These are phyloP conservation scores for Coemansia sp. DNA, from an alignment of 192 early-diverging fungal genomes.

Conservation along the genomic window DNA sequence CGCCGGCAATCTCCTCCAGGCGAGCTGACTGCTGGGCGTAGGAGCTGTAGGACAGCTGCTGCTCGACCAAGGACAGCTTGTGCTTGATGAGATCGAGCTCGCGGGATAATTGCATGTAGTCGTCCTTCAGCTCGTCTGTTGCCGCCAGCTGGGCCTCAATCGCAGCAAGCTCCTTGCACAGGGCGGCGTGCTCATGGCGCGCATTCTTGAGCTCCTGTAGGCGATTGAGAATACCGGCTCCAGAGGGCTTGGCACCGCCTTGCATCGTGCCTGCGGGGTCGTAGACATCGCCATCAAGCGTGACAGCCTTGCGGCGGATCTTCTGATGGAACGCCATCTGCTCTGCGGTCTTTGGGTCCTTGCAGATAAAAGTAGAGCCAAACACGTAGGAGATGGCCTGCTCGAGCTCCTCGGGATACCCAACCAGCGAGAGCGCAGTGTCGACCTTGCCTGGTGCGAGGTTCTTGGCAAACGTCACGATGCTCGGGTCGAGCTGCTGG, in stretches of 20 bases:
- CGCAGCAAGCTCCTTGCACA: slow-evolving; percentile 57
- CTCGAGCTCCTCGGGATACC: slow-evolving; percentile 78
- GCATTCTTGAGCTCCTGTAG: slow-evolving; percentile 76
- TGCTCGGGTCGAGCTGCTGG: slow-evolving; percentile 40
- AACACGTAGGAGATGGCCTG: slow-evolving; percentile 93
- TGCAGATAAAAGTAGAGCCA: slow-evolving; percentile 89
- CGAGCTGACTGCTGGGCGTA: slow-evolving; percentile 67
- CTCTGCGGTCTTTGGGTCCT: slow-evolving; percentile 84
- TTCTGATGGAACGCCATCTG: slow-evolving; percentile 86
- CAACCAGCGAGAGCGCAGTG: slow-evolving; percentile 83
- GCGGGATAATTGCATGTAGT: slow-evolving; percentile 66
- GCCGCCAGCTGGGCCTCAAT: slow-evolving; percentile 62
- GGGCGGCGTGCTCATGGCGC: slow-evolving; percentile 56
- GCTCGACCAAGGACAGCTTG: slow-evolving; percentile 75
- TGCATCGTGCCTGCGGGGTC: slow-evolving; percentile 93
- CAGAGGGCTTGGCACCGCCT: slow-evolving; percentile 83
- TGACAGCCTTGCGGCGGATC: slow-evolving; percentile 90
- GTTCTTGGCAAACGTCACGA: slow-evolving; percentile 69
- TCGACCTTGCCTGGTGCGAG: slow-evolving; percentile 90
- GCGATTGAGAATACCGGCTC: slow-evolving; percentile 73
- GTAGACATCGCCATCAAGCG: slow-evolving; percentile 95
- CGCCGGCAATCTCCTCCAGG: slow-evolving; percentile 32
- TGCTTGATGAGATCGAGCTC: slow-evolving; percentile 77
- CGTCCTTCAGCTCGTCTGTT: slow-evolving; percentile 60
- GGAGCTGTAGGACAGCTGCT: slow-evolving; percentile 77